Conservation (phyloP, 805 yeast genomes). For the Metschnikowia peoriensis region DNA sequence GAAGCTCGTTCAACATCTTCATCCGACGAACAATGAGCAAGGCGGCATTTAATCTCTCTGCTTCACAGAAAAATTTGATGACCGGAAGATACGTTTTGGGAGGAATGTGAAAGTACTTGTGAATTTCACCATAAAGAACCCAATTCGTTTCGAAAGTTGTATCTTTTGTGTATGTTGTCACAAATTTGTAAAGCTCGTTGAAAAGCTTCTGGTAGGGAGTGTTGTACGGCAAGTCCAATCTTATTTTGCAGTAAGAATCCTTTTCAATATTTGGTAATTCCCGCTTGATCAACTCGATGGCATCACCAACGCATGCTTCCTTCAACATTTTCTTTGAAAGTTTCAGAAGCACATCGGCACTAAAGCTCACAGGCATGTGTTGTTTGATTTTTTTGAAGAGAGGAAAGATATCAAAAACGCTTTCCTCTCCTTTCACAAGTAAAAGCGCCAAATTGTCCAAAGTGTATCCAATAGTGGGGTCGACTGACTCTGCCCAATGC, state of each 20-base stretch:
- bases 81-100: constrained; percentile 57
- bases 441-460: constrained; percentile 45
- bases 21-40: constrained; percentile 59
- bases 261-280: constrained; percentile 37
- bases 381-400: constrained; percentile 35
- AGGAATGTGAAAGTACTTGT: constrained; percentile 55
- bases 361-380: constrained; percentile 31
- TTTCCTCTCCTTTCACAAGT: constrained; percentile 29
- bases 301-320: constrained; percentile 39
- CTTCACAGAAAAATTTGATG: constrained; percentile 53
- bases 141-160: constrained; percentile 47
- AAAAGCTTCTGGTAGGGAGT: constrained; percentile 29
- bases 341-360: constrained; percentile 29
- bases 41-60: constrained; percentile 60
- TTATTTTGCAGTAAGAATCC: constrained; percentile 28
- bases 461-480: constrained; percentile 20
- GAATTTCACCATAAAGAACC: constrained; percentile 57
- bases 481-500: constrained; percentile 13
- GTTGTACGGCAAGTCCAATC: constrained; percentile 24
- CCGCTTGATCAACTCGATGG: constrained; percentile 39
- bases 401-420: constrained; percentile 27
- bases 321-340: constrained; percentile 29
- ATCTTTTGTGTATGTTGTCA: constrained; percentile 29
- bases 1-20: constrained; percentile 53
- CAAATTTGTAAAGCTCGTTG: constrained; percentile 29